Base-by-base conservation (phyloP, 495 filamentous ascomycete species). In the Penicillium manginii region DNA sequence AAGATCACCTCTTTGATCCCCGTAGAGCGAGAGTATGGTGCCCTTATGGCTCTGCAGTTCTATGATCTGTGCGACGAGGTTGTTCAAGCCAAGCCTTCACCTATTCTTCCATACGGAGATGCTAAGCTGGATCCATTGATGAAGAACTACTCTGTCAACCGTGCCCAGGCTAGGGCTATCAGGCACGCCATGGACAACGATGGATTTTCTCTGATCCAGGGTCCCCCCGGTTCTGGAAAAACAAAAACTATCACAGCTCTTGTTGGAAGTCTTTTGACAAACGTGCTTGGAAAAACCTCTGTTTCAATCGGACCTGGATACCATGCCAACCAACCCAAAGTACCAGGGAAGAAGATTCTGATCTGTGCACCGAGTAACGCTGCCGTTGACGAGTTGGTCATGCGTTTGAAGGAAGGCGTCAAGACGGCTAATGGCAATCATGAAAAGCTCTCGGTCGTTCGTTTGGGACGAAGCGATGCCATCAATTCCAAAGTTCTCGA, bases 181-280 rank as follows among this genome's bases (percentile, higher is more conserved):
- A 83, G 91, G 56, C 94, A 93, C 53, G 96, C 92, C 5, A 83
- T 92, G 32, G 92, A 93, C 62, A 97, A 97, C 62, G 93, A 97
- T 73, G 94, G 89, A 0, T 98, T 98, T 69, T 97, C 93, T 8
- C 80, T 98, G 50, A 90, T 98, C 55, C 94, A 98, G 73, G 94
- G 94, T 40, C 96, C 94, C 50, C 94, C 94, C 2, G 94, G 94
- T 66, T 94, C 93, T 4, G 94, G 94, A 66, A 98, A 98, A 74
- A 98, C 94, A 0, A 98, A 98, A 70, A 98, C 94, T 0, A 98
- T 98, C 54, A 85, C 96, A 57, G 94, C 93, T 47, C 96, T 98
- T 77, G 91, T 97, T 14, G 94, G 94, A 43, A 90, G 91, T 58
- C 79, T 98, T 8, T 66, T 98, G 12, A 91, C 85, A 4, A 80